Evolutionary conservation across 1,284 basidiomycete genomes (phyloP), one percentile per base, ranked within the genome.

Genomic region (Hortiboletus rubellus): DNA sequence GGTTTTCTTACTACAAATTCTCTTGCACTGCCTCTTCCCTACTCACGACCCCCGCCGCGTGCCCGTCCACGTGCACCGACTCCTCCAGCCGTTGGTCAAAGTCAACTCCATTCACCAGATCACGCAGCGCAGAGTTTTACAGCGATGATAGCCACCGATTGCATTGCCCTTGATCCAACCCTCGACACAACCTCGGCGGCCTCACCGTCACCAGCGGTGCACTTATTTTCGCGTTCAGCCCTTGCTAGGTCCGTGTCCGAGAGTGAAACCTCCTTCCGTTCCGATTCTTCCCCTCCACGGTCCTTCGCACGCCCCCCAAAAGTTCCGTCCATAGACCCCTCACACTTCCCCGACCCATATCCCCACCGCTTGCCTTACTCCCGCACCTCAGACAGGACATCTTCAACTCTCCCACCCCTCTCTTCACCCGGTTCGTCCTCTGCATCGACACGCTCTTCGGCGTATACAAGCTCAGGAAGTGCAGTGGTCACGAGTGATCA

Each of bases 391-490:
- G 70, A 77, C 47, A 73, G 77, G 59, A 71, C 76, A 7, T 73
- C 76, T n/a, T 76, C 76, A 7, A 70, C 75, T 38, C 77, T 78
- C 42, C 83, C 83, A 6, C 76, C 83, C 22, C 82, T 89, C 50
- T 89, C 87, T 5, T 86, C 85, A 5, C 80, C 82, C 42, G 81
- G 81, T 50, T 88, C 88, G 2, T 85, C 86, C 11, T 83, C 85
- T 41, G 78, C 81, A 3, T 91, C 88, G 5, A 84, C 87, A 8
- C 82, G 89, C 56, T 91, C 89, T 4, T 90, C 88, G 10, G 86
- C 88, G 11, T 89, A 89, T 67, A 86, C 87, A 27, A 86, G 79
- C 67, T 84, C 82, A 31, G 86, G 83, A 53, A 85, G 84, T 69
- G 77, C 79, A 12, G 69, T 82, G 33, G 75, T 77, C 24, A 82